These are phyloP conservation scores for Purpureocillium lavendulum DNA, from an alignment of 2,329 filamentous ascomycete genomes.

Conservation along the genomic window DNA sequence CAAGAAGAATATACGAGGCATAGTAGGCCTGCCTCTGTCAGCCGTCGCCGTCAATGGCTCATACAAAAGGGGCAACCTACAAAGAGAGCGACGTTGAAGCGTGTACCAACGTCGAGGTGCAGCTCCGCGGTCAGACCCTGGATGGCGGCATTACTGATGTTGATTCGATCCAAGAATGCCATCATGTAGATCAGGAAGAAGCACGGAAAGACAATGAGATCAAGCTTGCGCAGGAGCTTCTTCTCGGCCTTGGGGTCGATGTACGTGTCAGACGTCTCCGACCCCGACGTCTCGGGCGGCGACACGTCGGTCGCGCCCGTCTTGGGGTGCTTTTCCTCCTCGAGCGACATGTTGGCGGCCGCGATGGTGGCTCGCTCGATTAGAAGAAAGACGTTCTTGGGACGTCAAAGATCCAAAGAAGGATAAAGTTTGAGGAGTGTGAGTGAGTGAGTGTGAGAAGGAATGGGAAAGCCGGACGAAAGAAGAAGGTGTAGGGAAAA, in stretches of 20 bases:
- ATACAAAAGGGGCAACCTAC: conserved; percentile 9
- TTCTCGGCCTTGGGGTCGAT: conserved; percentile 25
- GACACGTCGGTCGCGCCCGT: not conserved
- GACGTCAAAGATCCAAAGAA: not conserved
- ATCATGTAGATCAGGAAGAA: conserved; percentile 32
- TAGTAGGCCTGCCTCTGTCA: conserved; percentile 18
- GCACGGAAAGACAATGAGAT: conserved; percentile 29
- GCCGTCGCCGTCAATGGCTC: not conserved
- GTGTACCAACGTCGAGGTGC: conserved; percentile 25
- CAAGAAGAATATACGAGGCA: conserved; percentile 33
- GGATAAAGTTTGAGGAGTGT: not conserved
- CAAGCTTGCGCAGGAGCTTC: conserved; percentile 30
- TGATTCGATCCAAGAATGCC: conserved; percentile 34
- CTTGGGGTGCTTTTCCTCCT: not conserved
- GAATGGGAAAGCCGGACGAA: not conserved
- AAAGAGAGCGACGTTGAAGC: conserved; percentile 34
- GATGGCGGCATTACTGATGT: conserved; percentile 39
- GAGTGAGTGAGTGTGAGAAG: not conserved
- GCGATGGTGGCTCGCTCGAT: not conserved
- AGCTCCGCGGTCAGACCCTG: conserved; percentile 33
- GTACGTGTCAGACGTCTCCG: conserved; percentile 3
- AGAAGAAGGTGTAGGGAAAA: not conserved
- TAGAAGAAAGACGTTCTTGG: not conserved
- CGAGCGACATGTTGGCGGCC: not conserved
- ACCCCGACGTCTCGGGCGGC: not conserved